Evolutionary conservation across 2,329 filamentous ascomycete species (phyloP).

Genomic region (Colletotrichum scovillei): DNA sequence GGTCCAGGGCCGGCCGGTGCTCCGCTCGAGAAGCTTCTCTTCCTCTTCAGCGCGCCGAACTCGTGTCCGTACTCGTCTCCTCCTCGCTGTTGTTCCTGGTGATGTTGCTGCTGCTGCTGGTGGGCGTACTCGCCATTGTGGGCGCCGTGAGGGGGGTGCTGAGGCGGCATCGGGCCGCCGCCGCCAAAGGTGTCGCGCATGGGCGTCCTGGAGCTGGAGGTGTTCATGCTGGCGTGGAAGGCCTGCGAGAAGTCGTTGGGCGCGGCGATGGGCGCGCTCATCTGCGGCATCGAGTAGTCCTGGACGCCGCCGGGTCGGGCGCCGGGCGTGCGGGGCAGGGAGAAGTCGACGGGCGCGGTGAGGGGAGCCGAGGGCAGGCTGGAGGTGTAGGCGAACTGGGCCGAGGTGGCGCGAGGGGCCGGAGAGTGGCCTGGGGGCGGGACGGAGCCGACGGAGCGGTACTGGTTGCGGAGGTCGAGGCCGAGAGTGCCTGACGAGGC

Average conservation of each 20-base stretch:
- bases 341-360: slow-evolving; percentile 64
- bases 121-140: slow-evolving; percentile 25
- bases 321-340: slow-evolving; percentile 56
- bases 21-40: slow-evolving; percentile 49
- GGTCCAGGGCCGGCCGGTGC: slow-evolving; percentile 15
- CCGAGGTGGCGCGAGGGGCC: slow-evolving; percentile 43
- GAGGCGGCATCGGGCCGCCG: slow-evolving; percentile 40
- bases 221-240: slow-evolving; percentile 54
- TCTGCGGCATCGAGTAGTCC: slow-evolving; percentile 65
- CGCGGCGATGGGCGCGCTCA: slow-evolving; percentile 65
- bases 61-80: slow-evolving; percentile 44
- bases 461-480: slow-evolving; percentile 58
- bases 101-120: slow-evolving; percentile 33
- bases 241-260: slow-evolving; percentile 64
- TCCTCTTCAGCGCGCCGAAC: slow-evolving; percentile 47
- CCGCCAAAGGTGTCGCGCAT: slow-evolving; percentile 58
- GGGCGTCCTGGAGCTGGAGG: slow-evolving; percentile 51
- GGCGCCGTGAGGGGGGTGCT: slow-evolving; percentile 31
- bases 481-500: slow-evolving; percentile 60
- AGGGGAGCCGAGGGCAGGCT: slow-evolving; percentile 66
- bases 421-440: slow-evolving; percentile 44
- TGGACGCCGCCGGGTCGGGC: slow-evolving; percentile 48
- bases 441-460: slow-evolving; percentile 49
- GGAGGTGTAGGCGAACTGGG: slow-evolving; percentile 52
- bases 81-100: slow-evolving; percentile 36